phyloP scores from a whole-genome alignment of 208 protist species.

The Trypanosoma avium region DNA sequence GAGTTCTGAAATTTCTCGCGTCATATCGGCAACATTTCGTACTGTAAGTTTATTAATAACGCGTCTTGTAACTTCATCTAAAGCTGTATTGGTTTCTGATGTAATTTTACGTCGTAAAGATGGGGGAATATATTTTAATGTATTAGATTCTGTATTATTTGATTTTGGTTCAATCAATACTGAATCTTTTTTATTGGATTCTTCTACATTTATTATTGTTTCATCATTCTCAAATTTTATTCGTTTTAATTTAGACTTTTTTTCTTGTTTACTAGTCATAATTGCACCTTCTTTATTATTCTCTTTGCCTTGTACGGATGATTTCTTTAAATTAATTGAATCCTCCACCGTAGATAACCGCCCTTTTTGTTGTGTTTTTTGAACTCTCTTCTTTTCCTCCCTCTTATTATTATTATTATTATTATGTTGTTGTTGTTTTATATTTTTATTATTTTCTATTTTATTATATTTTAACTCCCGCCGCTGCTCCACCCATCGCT shows the following conservation, averaged over 20 bases:
- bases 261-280: neutral
- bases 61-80: conserved; percentile 46
- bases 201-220: neutral
- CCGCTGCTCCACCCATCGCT: conserved; percentile 52
- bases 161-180: neutral
- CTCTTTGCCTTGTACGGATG: too few relatives aligned
- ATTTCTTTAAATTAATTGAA: too few relatives aligned
- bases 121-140: conserved; percentile 24
- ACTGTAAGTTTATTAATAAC: conserved; percentile 80
- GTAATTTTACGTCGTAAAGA: neutral
- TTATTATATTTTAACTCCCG: conserved; percentile 15
- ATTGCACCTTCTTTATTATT: neutral
- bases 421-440: neutral
- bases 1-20: conserved; percentile 48
- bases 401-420: neutral
- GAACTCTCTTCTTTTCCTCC: neutral
- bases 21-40: conserved; percentile 69
- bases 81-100: conserved; percentile 8
- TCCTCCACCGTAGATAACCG: too few relatives aligned
- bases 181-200: neutral
- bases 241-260: neutral
- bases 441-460: neutral
- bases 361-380: too few relatives aligned
- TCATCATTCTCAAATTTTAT: neutral
- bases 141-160: neutral